Evolutionary conservation across 345 rosid species (phyloP).

Genomic region (Gossypium mustelinum): DNA sequence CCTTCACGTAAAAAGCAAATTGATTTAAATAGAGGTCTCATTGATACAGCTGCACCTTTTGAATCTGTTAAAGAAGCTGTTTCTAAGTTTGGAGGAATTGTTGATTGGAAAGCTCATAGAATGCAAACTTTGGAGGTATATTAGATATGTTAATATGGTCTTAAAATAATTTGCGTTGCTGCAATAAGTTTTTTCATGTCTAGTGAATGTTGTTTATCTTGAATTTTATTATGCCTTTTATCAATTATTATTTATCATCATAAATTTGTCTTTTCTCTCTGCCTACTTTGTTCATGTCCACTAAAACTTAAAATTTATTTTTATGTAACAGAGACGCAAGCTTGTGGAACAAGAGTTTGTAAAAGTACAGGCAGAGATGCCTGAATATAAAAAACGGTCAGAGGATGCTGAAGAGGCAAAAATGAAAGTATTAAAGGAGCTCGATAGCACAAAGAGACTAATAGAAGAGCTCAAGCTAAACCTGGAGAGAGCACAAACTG

Average conservation of each 20-base stretch:
- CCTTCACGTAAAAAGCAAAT: neutral
- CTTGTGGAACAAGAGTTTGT: neutral
- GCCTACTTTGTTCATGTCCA: neutral
- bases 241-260: neutral
- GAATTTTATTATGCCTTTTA: neutral
- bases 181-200: neutral
- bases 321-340: neutral
- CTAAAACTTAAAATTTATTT: neutral
- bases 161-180: neutral
- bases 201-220: neutral
- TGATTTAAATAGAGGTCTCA: conserved; percentile 5
- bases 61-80: conserved; percentile 6
- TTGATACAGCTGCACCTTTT: conserved; percentile 1
- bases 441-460: neutral
- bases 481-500: conserved; percentile 12
- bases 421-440: neutral
- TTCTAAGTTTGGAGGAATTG: conserved; percentile 5
- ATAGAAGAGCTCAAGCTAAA: neutral
- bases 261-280: neutral
- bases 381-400: neutral
- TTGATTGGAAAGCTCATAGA: conserved; percentile 9
- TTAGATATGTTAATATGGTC: neutral
- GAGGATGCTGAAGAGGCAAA: conserved; percentile 2
- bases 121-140: neutral
- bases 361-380: neutral